Base-by-base conservation (phyloP, 2,329 filamentous ascomycete species). In the Arthrocladium fulminans region DNA sequence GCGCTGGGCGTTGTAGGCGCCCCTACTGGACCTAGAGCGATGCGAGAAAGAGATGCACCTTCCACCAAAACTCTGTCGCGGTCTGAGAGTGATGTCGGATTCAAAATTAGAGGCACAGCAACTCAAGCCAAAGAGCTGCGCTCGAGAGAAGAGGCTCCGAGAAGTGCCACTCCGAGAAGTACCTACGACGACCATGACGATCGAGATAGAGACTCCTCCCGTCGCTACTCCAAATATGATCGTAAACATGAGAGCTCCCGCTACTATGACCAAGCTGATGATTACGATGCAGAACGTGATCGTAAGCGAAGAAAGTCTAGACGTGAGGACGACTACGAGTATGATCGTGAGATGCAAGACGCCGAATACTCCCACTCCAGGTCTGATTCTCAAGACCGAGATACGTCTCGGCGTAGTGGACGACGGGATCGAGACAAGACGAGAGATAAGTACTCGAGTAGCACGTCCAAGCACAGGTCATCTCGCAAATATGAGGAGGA, bases 11-110 rank as follows among this genome's bases (percentile, higher is more conserved):
- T 80, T 45, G 72, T 71, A 61, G 77, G 77, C 68, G 92, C 92
- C 23, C 92, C 92, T 23, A 94, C 85, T 47, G 92, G 89, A 8
- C 92, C 92, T 41, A 89, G 92, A 67, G 92, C 92, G 15, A 94
- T 97, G 87, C 79, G 90, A 50, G 57, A 57, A 40, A 48, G 54
- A 19, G 46, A 54, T 46, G 47, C 47, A 20, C 45, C 56, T 12
- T n/a, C 50, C 13, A 42, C 47, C 17, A 45, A 37, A 42, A 54
- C 53, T 37, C 17, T 34, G 19, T 52, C 54, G 23, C 53, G 53
- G 24, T 43, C 55, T 19, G 45, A 53, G 3, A 50, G 47, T 15
- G 45, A 45, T 25, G 43, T 46, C 15, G 57, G 57, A 4, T 55
- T 60, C 30, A 55, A 59, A 32, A 59, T 60, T 35, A 55, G 56